These are phyloP conservation scores for Russula ochroleuca DNA, from an alignment of 768 basidiomycete genomes.

Conservation along the genomic window DNA sequence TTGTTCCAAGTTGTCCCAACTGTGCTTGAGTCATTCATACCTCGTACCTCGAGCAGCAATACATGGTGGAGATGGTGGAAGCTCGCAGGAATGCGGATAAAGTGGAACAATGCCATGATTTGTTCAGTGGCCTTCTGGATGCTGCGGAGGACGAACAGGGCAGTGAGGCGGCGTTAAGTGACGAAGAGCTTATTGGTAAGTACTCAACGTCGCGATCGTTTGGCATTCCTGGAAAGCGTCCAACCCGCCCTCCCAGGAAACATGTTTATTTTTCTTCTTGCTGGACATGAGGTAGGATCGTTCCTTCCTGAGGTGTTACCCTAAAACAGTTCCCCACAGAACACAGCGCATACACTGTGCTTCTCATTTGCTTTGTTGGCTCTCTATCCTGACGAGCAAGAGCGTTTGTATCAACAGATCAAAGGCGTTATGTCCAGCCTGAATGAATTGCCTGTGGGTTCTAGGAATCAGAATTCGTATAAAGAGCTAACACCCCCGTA, in stretches of 20 bases:
- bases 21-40: too few relatives aligned
- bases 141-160: conserved; percentile 26
- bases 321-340: conserved; percentile 28
- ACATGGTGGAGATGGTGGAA: conserved; percentile 33
- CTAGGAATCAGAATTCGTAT: background rate
- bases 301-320: background rate
- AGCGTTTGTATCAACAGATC: conserved; percentile 38
- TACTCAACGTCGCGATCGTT: background rate
- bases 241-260: conserved; percentile 19
- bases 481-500: background rate
- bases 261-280: conserved; percentile 35
- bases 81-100: conserved; percentile 22
- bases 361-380: conserved; percentile 43
- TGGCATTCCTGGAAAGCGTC: background rate
- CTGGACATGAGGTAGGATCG: conserved; percentile 34
- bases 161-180: conserved; percentile 20
- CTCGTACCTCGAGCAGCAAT: conserved; percentile 20
- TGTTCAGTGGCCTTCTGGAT: conserved; percentile 32
- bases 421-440: conserved; percentile 33
- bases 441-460: conserved; percentile 10
- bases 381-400: conserved; percentile 41
- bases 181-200: conserved; percentile 29
- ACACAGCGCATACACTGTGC: conserved; percentile 38
- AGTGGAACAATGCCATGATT: conserved; percentile 29
- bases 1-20: background rate